Percentiles rank a stretch among this genome's conserved stretches.
phyloP scores from a whole-genome alignment of 2,329 filamentous ascomycete genomes.

The Phyllosticta paracitricarpa region DNA sequence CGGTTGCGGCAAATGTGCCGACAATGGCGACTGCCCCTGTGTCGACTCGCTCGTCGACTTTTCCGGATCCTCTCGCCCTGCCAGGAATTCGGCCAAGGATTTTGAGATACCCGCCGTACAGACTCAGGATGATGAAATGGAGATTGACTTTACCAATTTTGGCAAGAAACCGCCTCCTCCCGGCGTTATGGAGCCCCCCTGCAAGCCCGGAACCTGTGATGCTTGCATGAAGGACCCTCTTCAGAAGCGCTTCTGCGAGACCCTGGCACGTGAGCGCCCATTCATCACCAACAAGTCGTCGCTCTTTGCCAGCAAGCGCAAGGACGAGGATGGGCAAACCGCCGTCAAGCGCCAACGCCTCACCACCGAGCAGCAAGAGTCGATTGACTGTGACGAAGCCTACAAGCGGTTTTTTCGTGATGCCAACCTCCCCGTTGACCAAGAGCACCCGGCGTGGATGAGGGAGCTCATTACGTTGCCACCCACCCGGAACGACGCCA shows the following conservation, averaged over 20 bases:
- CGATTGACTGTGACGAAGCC: constrained; percentile 9
- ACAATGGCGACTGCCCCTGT: constrained; percentile 23
- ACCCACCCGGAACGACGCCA: constrained; percentile 2
- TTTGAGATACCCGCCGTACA: neutral
- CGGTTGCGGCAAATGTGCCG: constrained; percentile 7
- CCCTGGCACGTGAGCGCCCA: constrained; percentile 9
- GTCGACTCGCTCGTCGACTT: constrained; percentile 17
- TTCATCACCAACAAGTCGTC: constrained; percentile 2
- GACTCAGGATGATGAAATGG: constrained; percentile 15
- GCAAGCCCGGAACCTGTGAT: constrained; percentile 24
- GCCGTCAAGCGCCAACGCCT: constrained; percentile 9
- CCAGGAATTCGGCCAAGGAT: constrained; percentile 14
- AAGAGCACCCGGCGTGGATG: constrained; percentile 10
- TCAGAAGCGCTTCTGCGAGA: constrained; percentile 15
- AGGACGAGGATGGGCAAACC: constrained; percentile 2
- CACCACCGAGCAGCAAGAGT: neutral
- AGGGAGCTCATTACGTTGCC: constrained; percentile 10
- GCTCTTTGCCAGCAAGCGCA: constrained; percentile 4
- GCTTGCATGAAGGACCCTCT: constrained; percentile 26
- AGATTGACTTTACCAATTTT: constrained; percentile 25
- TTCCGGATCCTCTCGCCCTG: constrained; percentile 1
- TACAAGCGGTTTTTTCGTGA: constrained; percentile 9
- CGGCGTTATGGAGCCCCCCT: constrained; percentile 8
- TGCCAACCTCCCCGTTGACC: constrained; percentile 8
- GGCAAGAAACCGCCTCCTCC: constrained; percentile 5